A percentile compares a stretch with the other conserved stretches of the same genome.
These are phyloP conservation scores for Echinochloa phyllopogon DNA, from an alignment of 176 grass and related monocot genomes.

Conservation along the genomic window DNA sequence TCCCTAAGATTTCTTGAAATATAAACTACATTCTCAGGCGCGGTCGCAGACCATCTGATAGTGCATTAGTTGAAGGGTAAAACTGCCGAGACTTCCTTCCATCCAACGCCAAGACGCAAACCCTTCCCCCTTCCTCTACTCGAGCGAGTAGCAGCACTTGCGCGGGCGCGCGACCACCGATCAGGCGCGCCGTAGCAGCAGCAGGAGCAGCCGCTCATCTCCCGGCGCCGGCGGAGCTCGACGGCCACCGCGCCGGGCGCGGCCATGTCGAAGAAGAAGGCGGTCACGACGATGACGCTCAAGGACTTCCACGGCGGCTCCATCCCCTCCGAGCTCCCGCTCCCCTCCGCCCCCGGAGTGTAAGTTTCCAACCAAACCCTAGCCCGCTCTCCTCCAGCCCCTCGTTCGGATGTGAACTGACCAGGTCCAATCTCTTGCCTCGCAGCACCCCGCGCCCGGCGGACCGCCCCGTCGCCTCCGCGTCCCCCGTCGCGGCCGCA, in stretches of 20 bases:
- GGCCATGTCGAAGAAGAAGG: conserved; percentile 98
- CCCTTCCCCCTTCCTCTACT: background rate
- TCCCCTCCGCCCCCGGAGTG: conserved; percentile 89
- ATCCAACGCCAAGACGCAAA: conserved; percentile 22
- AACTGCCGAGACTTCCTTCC: background rate
- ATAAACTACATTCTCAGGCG: background rate
- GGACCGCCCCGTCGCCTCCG: conserved; percentile 53
- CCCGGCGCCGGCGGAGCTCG: conserved; percentile 34
- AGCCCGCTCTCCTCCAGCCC: background rate
- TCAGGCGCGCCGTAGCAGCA: conserved; percentile 20
- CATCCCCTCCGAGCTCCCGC: conserved; percentile 90
- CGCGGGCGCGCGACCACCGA: conserved; percentile 1
- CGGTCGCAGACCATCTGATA: background rate
- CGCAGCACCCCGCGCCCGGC: conserved; percentile 65
- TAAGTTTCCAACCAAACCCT: conserved; percentile 56
- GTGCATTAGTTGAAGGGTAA: background rate
- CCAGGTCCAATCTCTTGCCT: background rate
- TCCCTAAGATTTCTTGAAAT: background rate
- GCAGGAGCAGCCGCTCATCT: background rate
- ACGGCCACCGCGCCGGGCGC: conserved; percentile 19
- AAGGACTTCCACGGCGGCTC: conserved; percentile 99
- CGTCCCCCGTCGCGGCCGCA: conserved; percentile 35
- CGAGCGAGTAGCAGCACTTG: background rate
- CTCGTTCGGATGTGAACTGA: background rate
- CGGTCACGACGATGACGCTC: conserved; percentile 83